A percentile compares a stretch with the other conserved stretches of the same genome.
phyloP scores from a whole-genome alignment of 441 rosid species.

The Gossypium schwendimanii region DNA sequence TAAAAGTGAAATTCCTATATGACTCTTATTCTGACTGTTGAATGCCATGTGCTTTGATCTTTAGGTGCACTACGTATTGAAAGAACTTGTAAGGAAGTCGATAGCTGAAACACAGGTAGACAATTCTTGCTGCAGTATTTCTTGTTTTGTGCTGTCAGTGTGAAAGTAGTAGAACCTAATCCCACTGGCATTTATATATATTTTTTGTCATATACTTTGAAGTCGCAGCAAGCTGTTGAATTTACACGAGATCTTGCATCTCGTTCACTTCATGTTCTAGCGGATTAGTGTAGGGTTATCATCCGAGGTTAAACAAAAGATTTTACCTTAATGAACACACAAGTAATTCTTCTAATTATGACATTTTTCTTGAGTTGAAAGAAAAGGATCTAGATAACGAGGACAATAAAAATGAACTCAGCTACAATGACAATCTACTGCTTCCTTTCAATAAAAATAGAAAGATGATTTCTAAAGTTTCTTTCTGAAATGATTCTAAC shows the following conservation, averaged over 20 bases:
- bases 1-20: background rate
- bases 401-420: background rate
- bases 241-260: background rate
- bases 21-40: background rate
- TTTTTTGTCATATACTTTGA: background rate
- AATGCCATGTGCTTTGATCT: conserved; percentile 11
- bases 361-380: background rate
- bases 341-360: background rate
- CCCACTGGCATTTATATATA: background rate
- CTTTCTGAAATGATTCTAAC: conserved; percentile 4
- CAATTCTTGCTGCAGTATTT: background rate
- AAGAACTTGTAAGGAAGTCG: conserved; percentile 92
- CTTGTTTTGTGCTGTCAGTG: background rate
- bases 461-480: background rate
- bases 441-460: background rate
- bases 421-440: background rate
- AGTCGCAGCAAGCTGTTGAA: background rate
- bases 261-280: background rate
- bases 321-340: background rate
- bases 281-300: background rate
- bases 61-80: conserved; percentile 86
- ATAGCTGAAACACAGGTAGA: conserved; percentile 85
- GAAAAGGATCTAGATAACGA: background rate
- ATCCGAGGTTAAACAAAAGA: background rate
- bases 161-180: background rate